Evolutionary conservation across 2,329 filamentous ascomycete genomes (phyloP), one percentile per base, ranked within the genome.

Genomic region (Neofusicoccum sp.): DNA sequence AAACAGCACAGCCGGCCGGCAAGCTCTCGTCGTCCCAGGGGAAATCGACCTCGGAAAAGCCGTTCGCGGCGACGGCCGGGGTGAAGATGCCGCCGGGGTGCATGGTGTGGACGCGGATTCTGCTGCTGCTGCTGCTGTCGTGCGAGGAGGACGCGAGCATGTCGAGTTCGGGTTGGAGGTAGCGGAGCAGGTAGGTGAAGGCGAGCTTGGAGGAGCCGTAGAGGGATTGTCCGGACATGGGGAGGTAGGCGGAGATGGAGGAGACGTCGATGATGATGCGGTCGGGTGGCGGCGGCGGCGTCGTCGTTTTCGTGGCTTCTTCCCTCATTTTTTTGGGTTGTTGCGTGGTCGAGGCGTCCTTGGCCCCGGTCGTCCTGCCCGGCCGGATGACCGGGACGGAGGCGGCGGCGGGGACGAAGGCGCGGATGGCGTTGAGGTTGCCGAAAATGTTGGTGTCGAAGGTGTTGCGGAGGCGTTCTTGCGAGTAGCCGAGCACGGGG

Each of bases 1-100:
- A 75, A 6, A 74, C 66, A 16, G 57, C 63, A 61, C 73, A 74
- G 9, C 34, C 49, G 0, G 9, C 49, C 3, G 34, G 28, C 28
- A 57, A 20, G n/a, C 28, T 34, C 11, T 31, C 16, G 12, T 57
- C 40, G 40, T 57, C 53, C 53, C 40, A 57, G 6, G 12, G 12
- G 5, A 57, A 9, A 3, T n/a, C 12, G 6, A 34, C 11, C n/a
- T 33, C 20, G 11, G 30, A 6, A 20, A 34, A 43, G 8, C 53
- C 40, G 6, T 26, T 24, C 28, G 26, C 53, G 30, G 24, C 31
- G 24, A 20, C 43, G 0, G 38, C 54, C 5, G 54, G 54, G 11
- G 38, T n/a, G 26, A 24, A 43, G 5, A 44, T 14, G 14, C 24
- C 53, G 20, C 38, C 53, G 3, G 53, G 53, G 5, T 36, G 53